Conservation (phyloP, 2,329 filamentous ascomycete genomes). For the Pseudogymnoascus sp. region DNA sequence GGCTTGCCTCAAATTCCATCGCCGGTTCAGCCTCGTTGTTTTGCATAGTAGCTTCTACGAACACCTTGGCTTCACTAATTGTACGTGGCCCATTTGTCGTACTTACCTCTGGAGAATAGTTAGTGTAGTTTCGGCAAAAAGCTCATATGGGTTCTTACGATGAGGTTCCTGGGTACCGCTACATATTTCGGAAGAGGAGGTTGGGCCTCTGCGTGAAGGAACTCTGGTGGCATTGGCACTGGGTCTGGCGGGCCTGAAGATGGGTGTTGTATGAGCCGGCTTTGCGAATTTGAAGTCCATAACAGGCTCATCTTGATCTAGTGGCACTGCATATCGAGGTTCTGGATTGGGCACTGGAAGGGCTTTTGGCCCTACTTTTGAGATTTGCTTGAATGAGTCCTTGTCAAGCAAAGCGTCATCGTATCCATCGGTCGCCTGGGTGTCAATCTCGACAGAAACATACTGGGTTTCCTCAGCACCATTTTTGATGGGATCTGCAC, state of each 20-base stretch:
- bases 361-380: not conserved
- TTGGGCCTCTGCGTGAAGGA: not conserved
- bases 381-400: not conserved
- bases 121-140: not conserved
- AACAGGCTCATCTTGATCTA: not conserved
- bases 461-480: conserved; percentile 22
- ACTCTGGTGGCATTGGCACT: not conserved
- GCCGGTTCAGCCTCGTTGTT: not conserved
- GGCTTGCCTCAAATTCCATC: not conserved
- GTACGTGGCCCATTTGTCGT: not conserved
- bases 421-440: conserved; percentile 15
- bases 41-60: too few species aligned
- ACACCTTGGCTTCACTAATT: not conserved
- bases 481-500: conserved; percentile 5
- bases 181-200: not conserved
- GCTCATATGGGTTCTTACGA: not conserved
- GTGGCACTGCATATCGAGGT: not conserved
- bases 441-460: conserved; percentile 19
- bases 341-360: not conserved
- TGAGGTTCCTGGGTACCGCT: not conserved
- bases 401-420: not conserved
- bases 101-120: not conserved
- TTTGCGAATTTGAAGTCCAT: not conserved
- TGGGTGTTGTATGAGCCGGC: not conserved
- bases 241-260: not conserved